Evolutionary conservation across 23 red algal species (phyloP).

Genomic region (Gracilariopsis chorda): DNA sequence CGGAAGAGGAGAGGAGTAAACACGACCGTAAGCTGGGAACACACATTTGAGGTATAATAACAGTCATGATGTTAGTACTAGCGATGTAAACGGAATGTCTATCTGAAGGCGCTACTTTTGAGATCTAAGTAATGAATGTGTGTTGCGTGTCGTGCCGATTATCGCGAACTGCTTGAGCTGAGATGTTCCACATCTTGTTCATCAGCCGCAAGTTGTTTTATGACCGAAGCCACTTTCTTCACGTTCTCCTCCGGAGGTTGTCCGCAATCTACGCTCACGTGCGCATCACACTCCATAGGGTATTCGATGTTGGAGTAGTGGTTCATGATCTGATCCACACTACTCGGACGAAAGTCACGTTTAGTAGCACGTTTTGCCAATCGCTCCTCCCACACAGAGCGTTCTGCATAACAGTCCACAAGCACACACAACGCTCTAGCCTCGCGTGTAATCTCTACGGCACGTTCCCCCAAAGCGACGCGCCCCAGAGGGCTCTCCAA

Average conservation of each 20-base stretch:
- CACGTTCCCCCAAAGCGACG: conserved; percentile 53
- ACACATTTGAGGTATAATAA: not conserved
- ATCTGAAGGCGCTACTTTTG: not conserved
- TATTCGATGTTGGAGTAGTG: conserved; percentile 58
- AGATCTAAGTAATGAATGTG: too few relatives aligned
- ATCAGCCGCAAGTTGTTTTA: conserved; percentile 50
- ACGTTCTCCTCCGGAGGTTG: conserved; percentile 45
- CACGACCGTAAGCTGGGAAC: not conserved
- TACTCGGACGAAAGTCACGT: conserved; percentile 28
- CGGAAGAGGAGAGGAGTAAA: conserved; percentile 47
- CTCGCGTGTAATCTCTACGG: conserved; percentile 37
- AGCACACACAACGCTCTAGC: conserved; percentile 45
- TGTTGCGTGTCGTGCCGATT: too few relatives aligned
- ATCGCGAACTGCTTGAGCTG: conserved; percentile 6
- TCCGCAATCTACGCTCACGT: conserved; percentile 47
- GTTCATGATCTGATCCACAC: conserved; percentile 50
- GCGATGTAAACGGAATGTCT: conserved; percentile 2
- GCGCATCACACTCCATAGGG: conserved; percentile 53
- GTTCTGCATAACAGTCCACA: conserved; percentile 60
- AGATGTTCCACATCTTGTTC: conserved; percentile 23
- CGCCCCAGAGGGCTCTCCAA: conserved; percentile 55
- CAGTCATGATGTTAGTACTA: conserved; percentile 35
- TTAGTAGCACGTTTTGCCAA: not conserved
- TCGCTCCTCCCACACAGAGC: conserved; percentile 58
- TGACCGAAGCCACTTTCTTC: conserved; percentile 32